phyloP scores from a whole-genome alignment of 306 rosid genomes.

The Acacia melanoxylon region DNA sequence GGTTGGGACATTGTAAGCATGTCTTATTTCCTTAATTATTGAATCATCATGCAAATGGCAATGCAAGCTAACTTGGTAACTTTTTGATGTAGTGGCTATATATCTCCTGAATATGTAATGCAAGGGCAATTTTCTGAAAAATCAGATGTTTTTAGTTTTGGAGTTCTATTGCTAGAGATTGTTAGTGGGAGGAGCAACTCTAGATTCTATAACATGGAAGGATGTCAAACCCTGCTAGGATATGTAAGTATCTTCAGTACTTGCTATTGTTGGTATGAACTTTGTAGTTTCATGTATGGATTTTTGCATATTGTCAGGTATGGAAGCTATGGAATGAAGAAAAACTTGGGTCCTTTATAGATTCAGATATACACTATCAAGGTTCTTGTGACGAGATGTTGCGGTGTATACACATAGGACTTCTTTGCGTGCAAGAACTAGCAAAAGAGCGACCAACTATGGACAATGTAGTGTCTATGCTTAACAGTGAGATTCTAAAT shows the following conservation, averaged over 20 bases:
- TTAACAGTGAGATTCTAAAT: background rate
- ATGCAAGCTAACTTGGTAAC: background rate
- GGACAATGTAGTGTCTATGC: background rate
- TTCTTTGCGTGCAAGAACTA: conserved; percentile 22
- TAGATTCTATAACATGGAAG: background rate
- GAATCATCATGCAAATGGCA: background rate
- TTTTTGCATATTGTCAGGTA: background rate
- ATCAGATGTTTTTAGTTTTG: no score
- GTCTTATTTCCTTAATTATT: background rate
- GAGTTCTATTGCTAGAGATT: conserved; percentile 1
- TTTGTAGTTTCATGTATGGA: background rate
- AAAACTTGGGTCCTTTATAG: background rate
- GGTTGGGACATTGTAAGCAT: background rate
- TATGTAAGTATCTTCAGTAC: background rate
- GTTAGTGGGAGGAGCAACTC: conserved; percentile 5
- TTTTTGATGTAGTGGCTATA: no score
- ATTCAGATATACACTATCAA: background rate
- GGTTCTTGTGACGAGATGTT: background rate
- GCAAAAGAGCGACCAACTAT: background rate
- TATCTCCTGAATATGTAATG: no score
- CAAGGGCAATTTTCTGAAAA: no score
- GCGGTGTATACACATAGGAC: conserved; percentile 5
- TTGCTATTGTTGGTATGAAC: background rate
- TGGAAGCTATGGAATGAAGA: conserved; percentile 16
- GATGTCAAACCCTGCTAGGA: conserved; percentile 6